phyloP scores from a whole-genome alignment of 2,329 filamentous ascomycete genomes.

The Xylariaceae sp. region DNA sequence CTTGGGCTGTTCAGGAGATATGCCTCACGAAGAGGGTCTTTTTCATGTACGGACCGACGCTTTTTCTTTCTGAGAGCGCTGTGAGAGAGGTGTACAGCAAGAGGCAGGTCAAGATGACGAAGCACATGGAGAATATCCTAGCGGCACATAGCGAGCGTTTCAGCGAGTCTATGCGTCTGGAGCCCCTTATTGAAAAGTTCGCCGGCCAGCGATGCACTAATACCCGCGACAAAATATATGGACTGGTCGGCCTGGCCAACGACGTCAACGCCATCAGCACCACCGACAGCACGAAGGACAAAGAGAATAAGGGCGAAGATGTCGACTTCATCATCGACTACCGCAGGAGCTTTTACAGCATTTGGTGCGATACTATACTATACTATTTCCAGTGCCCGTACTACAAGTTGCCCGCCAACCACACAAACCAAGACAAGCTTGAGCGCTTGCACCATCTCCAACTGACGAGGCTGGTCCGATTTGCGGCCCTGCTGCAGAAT shows the following conservation, averaged over 20 bases:
- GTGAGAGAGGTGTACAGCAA: not conserved
- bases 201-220: slow-evolving; percentile 5
- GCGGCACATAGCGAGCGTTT: not conserved
- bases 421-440: not conserved
- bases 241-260: slow-evolving; percentile 8
- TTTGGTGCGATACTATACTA: slow-evolving; percentile 6
- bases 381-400: slow-evolving; percentile 7
- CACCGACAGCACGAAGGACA: not conserved
- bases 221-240: slow-evolving; percentile 5
- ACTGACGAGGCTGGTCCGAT: slow-evolving; percentile 7
- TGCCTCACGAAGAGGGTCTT: slow-evolving; percentile 4
- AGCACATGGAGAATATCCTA: not conserved
- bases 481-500: slow-evolving; percentile 8
- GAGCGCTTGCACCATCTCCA: not conserved
- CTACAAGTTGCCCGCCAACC: slow-evolving; percentile 1
- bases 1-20: slow-evolving; percentile 9
- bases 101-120: not conserved
- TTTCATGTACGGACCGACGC: slow-evolving; percentile 6
- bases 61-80: not conserved
- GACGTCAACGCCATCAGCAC: slow-evolving; percentile 1
- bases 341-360: slow-evolving; percentile 7
- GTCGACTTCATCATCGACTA: slow-evolving; percentile 9
- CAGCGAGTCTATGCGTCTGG: slow-evolving; percentile 1
- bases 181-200: slow-evolving; percentile 8
- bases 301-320: not conserved